These are phyloP conservation scores for Fusarium incarnatum DNA, from an alignment of 2,329 filamentous ascomycete genomes.

Conservation along the genomic window DNA sequence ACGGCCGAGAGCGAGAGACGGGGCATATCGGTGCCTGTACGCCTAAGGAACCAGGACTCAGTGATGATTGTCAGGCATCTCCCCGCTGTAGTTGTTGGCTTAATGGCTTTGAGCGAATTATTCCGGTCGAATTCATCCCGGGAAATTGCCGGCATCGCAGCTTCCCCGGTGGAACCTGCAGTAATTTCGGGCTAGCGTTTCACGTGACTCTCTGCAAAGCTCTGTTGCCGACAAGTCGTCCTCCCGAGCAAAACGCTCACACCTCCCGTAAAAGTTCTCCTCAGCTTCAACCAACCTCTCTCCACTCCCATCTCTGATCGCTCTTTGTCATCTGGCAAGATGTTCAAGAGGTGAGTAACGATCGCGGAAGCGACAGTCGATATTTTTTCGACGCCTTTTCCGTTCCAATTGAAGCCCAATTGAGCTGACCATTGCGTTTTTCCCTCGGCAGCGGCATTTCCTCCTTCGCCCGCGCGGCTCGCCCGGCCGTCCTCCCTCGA, in stretches of 20 bases:
- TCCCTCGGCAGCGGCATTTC: slow-evolving; percentile 70
- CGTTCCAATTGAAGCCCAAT: slow-evolving; percentile 62
- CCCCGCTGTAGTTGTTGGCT: slow-evolving; percentile 11
- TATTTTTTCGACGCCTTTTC: slow-evolving; percentile 35
- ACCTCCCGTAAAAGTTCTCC: slow-evolving; percentile 61
- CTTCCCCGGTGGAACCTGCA: slow-evolving; percentile 34
- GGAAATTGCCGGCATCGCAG: slow-evolving; percentile 50
- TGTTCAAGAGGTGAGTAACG: slow-evolving; percentile 82
- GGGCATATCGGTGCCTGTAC: neutral
- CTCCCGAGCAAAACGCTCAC: slow-evolving; percentile 62
- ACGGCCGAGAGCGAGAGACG: neutral
- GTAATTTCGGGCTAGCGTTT: slow-evolving; percentile 48
- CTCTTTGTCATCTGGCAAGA: slow-evolving; percentile 78
- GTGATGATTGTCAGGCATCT: slow-evolving; percentile 20
- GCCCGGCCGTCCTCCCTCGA: slow-evolving; percentile 68
- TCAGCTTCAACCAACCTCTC: slow-evolving; percentile 64
- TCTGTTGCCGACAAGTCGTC: slow-evolving; percentile 58
- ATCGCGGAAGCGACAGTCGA: slow-evolving; percentile 48
- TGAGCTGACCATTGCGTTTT: slow-evolving; percentile 54
- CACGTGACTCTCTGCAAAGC: slow-evolving; percentile 58
- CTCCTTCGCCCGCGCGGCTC: slow-evolving; percentile 71
- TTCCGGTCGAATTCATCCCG: slow-evolving; percentile 44
- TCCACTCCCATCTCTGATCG: slow-evolving; percentile 70
- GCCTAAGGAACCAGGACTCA: slow-evolving; percentile 12
- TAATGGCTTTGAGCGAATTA: slow-evolving; percentile 40